These are phyloP conservation scores for Nissolia schottii DNA, from an alignment of 306 rosid genomes.

Conservation along the genomic window DNA sequence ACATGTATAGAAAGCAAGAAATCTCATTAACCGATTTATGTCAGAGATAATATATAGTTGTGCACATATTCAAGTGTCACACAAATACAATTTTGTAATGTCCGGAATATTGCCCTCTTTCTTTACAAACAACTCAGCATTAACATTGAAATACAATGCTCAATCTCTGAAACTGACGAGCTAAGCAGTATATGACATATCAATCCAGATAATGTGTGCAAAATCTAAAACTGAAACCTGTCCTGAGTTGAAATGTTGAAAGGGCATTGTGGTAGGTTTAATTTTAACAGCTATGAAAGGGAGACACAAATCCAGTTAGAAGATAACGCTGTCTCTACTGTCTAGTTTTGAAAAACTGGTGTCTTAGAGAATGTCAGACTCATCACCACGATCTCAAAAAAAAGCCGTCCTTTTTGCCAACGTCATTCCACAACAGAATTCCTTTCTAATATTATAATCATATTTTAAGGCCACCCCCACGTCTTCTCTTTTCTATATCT, in stretches of 20 bases:
- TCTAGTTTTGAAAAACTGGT: constrained; percentile 4
- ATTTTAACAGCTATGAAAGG: constrained; percentile 15
- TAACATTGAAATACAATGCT: not conserved
- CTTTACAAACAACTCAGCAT: constrained; percentile 24
- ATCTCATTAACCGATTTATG: not conserved
- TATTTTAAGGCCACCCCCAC: constrained; percentile 27
- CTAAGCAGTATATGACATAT: not conserved
- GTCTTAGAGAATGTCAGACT: constrained; percentile 25
- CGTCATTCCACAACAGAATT: not conserved
- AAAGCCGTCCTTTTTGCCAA: not conserved
- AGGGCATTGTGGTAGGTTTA: constrained; percentile 22
- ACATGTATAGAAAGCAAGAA: not conserved
- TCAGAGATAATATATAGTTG: constrained; percentile 20
- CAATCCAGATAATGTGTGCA: constrained; percentile 11
- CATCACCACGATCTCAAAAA: constrained; percentile 35
- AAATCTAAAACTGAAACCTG: constrained; percentile 24
- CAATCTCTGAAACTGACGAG: not conserved
- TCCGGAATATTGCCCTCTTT: constrained; percentile 1
- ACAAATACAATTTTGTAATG: constrained; percentile 12
- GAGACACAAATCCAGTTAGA: constrained; percentile 25
- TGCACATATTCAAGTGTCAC: not conserved
- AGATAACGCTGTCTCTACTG: constrained; percentile 30
- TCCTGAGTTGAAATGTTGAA: constrained; percentile 17
- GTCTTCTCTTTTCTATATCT: constrained; percentile 13
- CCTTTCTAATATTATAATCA: not conserved